Conservation (phyloP, 345 rosid genomes). For the Linum trigynum region DNA sequence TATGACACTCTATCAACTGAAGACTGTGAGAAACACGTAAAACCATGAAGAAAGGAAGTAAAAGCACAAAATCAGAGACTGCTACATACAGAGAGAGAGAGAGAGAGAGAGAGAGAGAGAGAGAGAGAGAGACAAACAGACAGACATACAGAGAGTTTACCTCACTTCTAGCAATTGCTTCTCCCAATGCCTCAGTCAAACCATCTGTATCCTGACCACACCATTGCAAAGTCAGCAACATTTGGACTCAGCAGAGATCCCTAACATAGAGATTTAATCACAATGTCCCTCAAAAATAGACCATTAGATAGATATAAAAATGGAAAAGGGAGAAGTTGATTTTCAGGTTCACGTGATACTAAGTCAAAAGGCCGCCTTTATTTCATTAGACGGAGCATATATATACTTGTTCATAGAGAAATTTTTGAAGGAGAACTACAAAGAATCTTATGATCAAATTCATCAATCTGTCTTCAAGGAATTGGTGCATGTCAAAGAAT, state of each 20-base stretch:
- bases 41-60: no score
- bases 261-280: conserved; percentile 50
- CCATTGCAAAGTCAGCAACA: conserved; percentile 74
- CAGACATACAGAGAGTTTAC: conserved; percentile 33
- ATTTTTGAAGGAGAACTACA: not conserved
- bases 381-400: not conserved
- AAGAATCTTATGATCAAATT: no score
- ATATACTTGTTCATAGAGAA: not conserved
- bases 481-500: no score
- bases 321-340: not conserved
- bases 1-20: no score
- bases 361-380: not conserved
- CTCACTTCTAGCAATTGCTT: conserved; percentile 51
- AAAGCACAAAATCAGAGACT: no score
- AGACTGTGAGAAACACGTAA: no score
- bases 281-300: conserved; percentile 40
- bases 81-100: no score
- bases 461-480: no score
- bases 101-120: not conserved
- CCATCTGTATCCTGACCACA: conserved; percentile 70
- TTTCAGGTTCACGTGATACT: not conserved
- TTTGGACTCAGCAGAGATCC: conserved; percentile 49
- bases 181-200: conserved; percentile 49
- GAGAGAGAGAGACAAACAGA: not conserved
- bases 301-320: conserved; percentile 4